These are phyloP conservation scores for Aspergillus intermedius DNA, from an alignment of 2,329 filamentous ascomycete species.

Conservation along the genomic window DNA sequence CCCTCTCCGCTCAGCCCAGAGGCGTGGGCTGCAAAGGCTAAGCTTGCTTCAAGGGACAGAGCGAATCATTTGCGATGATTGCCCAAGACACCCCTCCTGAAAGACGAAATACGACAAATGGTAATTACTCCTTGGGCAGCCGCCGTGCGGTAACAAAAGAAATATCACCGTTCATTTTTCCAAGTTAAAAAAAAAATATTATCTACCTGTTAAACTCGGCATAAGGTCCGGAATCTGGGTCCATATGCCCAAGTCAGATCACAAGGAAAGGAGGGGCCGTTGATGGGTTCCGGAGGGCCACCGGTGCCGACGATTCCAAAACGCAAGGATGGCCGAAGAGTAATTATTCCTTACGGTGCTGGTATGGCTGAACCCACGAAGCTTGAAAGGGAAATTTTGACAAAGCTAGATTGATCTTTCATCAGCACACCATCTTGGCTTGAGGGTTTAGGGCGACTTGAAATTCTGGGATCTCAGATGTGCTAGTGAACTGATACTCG, in stretches of 20 bases:
- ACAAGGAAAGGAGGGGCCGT: slow-evolving; percentile 16
- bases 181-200: not conserved
- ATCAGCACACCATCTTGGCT: not conserved
- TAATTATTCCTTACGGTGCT: not conserved
- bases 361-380: not conserved
- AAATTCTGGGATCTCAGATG: not conserved
- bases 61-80: slow-evolving; percentile 8
- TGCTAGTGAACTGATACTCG: not conserved
- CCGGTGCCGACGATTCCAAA: slow-evolving; percentile 10
- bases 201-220: not conserved
- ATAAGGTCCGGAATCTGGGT: not conserved
- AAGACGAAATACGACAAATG: not conserved
- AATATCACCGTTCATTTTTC: not conserved
- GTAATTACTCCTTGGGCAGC: not conserved
- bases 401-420: not conserved
- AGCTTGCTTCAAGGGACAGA: slow-evolving; percentile 9
- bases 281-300: slow-evolving; percentile 12
- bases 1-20: slow-evolving; percentile 10
- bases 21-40: slow-evolving; percentile 7
- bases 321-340: not conserved
- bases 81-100: slow-evolving; percentile 4
- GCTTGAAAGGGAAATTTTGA: not conserved
- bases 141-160: not conserved
- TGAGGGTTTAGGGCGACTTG: not conserved
- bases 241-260: slow-evolving; percentile 8